These are phyloP conservation scores for Phylloporus sp. DNA, from an alignment of 768 basidiomycete genomes.

Conservation along the genomic window DNA sequence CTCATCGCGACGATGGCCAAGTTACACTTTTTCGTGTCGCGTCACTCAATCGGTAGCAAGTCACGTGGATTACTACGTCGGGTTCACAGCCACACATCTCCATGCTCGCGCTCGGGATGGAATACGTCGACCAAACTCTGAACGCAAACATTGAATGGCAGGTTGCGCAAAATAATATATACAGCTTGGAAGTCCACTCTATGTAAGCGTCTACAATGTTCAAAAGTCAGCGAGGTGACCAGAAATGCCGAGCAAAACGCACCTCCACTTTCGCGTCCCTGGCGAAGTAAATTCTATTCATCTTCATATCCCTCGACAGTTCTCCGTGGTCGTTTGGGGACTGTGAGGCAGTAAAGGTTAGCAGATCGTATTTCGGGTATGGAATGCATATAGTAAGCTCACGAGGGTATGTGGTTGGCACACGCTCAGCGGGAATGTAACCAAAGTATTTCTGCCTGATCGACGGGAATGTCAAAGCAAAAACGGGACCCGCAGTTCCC, in stretches of 20 bases:
- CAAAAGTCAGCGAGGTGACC: background rate
- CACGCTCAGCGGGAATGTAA: constrained; percentile 59
- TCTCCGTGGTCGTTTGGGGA: constrained; percentile 67
- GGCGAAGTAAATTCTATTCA: constrained; percentile 25
- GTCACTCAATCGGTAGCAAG: background rate
- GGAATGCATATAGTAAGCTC: constrained; percentile 28
- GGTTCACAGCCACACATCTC: background rate
- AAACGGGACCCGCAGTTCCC: constrained; percentile 68
- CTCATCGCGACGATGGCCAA: constrained; percentile 18
- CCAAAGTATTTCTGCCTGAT: constrained; percentile 67
- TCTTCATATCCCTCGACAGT: constrained; percentile 75
- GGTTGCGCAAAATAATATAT: constrained; percentile 4
- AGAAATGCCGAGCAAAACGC: background rate
- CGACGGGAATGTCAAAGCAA: constrained; percentile 73
- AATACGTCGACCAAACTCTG: background rate
- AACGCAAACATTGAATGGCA: background rate
- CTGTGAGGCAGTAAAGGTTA: constrained; percentile 31
- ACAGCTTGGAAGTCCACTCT: constrained; percentile 2
- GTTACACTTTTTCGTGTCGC: background rate
- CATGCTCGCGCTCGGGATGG: too few species aligned
- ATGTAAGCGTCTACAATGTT: background rate
- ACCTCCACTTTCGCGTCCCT: constrained; percentile 6
- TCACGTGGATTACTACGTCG: constrained; percentile 9
- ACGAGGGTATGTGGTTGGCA: constrained; percentile 80
- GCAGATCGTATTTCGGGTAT: background rate